These are phyloP conservation scores for Pseudogymnoascus sp. DNA, from an alignment of 2,329 filamentous ascomycete genomes.

Conservation along the genomic window DNA sequence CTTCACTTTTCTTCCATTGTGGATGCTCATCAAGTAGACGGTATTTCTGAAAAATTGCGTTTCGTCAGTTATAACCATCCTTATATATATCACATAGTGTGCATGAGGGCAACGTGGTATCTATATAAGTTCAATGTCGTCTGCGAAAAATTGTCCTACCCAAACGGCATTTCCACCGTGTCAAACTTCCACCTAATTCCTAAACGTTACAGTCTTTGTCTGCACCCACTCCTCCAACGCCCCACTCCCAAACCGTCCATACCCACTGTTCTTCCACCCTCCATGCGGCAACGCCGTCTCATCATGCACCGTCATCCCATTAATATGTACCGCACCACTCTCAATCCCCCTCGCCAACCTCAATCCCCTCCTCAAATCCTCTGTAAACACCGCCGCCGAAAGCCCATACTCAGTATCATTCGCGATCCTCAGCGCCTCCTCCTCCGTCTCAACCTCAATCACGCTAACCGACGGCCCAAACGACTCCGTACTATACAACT, in stretches of 20 bases:
- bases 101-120: no score
- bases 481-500: constrained; percentile 66
- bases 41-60: no score
- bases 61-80: no score
- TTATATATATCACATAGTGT: no score
- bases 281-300: constrained; percentile 58
- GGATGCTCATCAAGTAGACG: no score
- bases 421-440: constrained; percentile 64
- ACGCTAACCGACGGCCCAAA: constrained; percentile 71
- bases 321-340: constrained; percentile 61
- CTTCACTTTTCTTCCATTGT: no score
- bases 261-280: constrained; percentile 57
- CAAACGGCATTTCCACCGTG: no score
- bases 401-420: constrained; percentile 81
- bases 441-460: constrained; percentile 57
- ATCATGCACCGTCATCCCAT: constrained; percentile 59
- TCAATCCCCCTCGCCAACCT: constrained; percentile 57
- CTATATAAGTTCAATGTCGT: no score
- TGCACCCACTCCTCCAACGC: constrained; percentile 56
- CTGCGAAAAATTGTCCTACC: no score
- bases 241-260: constrained; percentile 47
- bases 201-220: constrained; percentile 57
- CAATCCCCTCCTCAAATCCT: constrained; percentile 53
- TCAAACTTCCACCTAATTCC: no score
- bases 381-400: constrained; percentile 63